Evolutionary conservation across 768 basidiomycete genomes (phyloP).

Genomic region (Coprinellus micaceus): DNA sequence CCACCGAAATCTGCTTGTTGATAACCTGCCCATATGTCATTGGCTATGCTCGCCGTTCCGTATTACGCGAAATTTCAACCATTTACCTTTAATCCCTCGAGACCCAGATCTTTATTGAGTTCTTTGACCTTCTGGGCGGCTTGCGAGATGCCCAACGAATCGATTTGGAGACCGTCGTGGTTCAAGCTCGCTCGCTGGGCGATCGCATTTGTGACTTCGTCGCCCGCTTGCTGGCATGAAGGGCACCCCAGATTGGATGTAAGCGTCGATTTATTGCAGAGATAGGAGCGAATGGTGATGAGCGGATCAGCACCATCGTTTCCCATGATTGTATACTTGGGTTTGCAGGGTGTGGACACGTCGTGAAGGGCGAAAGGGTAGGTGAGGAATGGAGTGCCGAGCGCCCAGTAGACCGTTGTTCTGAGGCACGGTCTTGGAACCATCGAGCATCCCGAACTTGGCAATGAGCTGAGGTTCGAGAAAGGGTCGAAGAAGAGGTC

Average conservation of each 20-base stretch:
- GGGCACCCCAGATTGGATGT: neutral
- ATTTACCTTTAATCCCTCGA: no score
- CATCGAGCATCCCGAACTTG: neutral
- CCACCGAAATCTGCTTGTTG: neutral
- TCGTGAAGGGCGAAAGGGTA: constrained; percentile 19
- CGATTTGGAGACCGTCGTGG: no score
- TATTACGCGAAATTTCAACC: neutral
- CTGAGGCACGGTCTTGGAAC: constrained; percentile 2
- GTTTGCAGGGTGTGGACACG: constrained; percentile 6
- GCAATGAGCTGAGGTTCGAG: neutral
- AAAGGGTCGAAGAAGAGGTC: neutral
- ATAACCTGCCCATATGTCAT: neutral
- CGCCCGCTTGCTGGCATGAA: neutral
- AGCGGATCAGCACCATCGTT: neutral
- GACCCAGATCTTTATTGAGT: neutral
- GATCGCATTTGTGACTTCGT: neutral
- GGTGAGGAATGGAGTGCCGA: constrained; percentile 10
- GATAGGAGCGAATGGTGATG: neutral
- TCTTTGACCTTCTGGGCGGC: neutral
- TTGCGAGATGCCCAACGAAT: neutral
- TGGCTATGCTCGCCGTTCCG: neutral
- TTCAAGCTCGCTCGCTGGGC: neutral
- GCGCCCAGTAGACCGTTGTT: constrained; percentile 9
- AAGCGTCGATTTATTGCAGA: neutral
- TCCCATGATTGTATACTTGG: constrained; percentile 3